phyloP scores from a whole-genome alignment of 768 basidiomycete species.

The Pleurotus platypus region DNA sequence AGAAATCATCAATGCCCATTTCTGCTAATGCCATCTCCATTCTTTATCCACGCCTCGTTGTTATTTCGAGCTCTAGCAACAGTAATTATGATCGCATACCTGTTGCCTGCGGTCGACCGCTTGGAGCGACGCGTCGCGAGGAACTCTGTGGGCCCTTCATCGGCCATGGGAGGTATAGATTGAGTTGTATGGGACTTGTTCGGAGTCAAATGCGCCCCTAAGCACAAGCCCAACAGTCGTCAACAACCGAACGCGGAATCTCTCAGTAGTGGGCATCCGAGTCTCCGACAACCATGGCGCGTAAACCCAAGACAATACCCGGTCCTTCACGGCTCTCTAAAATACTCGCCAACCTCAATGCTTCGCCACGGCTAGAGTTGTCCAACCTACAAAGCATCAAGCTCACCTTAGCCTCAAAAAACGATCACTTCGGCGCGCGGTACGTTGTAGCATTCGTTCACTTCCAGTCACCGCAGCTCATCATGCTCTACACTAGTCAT shows the following conservation, averaged over 20 bases:
- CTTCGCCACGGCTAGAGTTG: constrained; percentile 48
- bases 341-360: constrained; percentile 48
- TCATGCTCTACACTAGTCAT: constrained; percentile 42
- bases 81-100: constrained; percentile 36
- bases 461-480: not conserved
- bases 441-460: constrained; percentile 25
- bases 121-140: constrained; percentile 57
- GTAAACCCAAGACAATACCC: constrained; percentile 17
- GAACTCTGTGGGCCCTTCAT: constrained; percentile 31
- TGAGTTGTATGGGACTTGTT: not conserved
- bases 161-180: constrained; percentile 12
- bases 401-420: constrained; percentile 54
- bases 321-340: constrained; percentile 54
- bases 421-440: constrained; percentile 78
- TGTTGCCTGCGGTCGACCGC: constrained; percentile 76
- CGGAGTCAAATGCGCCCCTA: not conserved
- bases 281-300: constrained; percentile 12
- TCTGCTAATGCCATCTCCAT: constrained; percentile 80
- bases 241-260: not conserved
- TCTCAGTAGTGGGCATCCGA: not conserved
- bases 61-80: not conserved
- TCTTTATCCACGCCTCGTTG: constrained; percentile 29
- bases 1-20: constrained; percentile 51
- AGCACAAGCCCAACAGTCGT: not conserved
- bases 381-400: constrained; percentile 46